phyloP scores from a whole-genome alignment of 2,329 filamentous ascomycete species.

The Exophiala bonariae region DNA sequence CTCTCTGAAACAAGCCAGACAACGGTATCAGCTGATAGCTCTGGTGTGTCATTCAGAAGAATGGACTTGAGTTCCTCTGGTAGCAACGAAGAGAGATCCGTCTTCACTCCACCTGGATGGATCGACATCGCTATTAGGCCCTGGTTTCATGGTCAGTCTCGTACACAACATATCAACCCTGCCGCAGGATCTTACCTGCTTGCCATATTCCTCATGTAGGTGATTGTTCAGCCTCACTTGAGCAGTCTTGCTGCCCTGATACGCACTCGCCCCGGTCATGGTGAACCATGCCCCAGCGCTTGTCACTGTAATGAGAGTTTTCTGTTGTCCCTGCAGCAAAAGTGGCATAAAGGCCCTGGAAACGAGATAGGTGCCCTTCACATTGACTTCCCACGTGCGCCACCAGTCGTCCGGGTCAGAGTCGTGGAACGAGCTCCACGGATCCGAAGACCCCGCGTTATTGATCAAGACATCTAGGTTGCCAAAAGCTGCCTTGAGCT shows the following conservation, averaged over 20 bases:
- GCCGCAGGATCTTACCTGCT: no score
- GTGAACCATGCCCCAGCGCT: no score
- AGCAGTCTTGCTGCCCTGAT: no score
- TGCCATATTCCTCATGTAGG: no score
- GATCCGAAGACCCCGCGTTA: conserved; percentile 25
- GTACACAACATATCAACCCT: no score
- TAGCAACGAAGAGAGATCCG: conserved; percentile 16
- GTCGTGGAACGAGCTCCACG: conserved; percentile 29
- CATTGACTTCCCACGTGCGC: conserved; percentile 51
- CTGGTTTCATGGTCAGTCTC: no score
- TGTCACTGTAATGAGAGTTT: no score
- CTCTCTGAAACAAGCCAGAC: conserved; percentile 30
- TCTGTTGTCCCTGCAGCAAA: no score
- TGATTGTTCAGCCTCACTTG: no score
- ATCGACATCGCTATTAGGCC: conserved; percentile 23
- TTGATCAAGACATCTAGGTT: conserved; percentile 29
- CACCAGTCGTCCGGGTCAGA: conserved; percentile 44
- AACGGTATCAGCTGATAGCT: conserved; percentile 30
- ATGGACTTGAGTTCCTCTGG: conserved; percentile 9
- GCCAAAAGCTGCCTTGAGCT: conserved; percentile 34
- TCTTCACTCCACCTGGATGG: conserved; percentile 22
- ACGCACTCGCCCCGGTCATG: no score
- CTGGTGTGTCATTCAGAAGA: conserved; percentile 19
- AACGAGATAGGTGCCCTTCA: no score
- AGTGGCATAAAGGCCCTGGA: no score